Evolutionary conservation across 1,139 yeast genomes (phyloP).

Genomic region (Pichia sp.): DNA sequence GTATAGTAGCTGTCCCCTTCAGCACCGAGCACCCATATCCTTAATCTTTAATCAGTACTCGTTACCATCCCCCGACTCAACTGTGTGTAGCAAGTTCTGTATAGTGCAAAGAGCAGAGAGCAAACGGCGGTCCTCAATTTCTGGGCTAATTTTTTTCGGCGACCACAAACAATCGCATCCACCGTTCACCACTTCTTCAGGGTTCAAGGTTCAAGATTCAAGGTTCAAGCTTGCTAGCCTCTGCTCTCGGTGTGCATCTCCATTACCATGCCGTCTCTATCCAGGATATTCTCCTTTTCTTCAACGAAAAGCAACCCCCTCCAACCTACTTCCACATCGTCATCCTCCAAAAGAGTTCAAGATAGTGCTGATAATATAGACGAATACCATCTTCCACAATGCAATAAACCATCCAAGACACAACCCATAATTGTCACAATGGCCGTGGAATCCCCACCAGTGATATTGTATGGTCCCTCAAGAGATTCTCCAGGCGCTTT

Average conservation of each 20-base stretch:
- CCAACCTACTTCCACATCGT: background rate
- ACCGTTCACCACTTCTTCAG: too few relatives aligned
- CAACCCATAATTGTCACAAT: slow-evolving; percentile 46
- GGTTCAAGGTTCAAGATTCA: too few relatives aligned
- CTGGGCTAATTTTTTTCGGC: too few relatives aligned
- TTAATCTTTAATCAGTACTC: too few relatives aligned
- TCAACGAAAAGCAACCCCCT: background rate
- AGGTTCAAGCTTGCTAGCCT: too few relatives aligned
- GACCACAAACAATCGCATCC: too few relatives aligned
- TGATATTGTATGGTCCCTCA: slow-evolving; percentile 74
- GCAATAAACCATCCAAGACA: slow-evolving; percentile 20
- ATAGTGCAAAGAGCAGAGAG: too few relatives aligned
- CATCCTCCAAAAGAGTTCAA: background rate
- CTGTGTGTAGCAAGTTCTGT: too few relatives aligned
- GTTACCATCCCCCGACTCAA: too few relatives aligned
- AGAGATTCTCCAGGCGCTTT: slow-evolving; percentile 80
- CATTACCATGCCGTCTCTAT: background rate
- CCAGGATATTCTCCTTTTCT: background rate
- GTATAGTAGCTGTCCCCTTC: too few relatives aligned
- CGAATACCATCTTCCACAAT: slow-evolving; percentile 19
- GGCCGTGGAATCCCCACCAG: slow-evolving; percentile 83
- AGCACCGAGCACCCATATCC: too few relatives aligned
- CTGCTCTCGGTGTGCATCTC: background rate
- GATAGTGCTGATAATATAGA: slow-evolving; percentile 9
- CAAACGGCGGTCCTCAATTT: too few relatives aligned